phyloP scores from a whole-genome alignment of 441 rosid genomes.

The Adansonia grandidieri region DNA sequence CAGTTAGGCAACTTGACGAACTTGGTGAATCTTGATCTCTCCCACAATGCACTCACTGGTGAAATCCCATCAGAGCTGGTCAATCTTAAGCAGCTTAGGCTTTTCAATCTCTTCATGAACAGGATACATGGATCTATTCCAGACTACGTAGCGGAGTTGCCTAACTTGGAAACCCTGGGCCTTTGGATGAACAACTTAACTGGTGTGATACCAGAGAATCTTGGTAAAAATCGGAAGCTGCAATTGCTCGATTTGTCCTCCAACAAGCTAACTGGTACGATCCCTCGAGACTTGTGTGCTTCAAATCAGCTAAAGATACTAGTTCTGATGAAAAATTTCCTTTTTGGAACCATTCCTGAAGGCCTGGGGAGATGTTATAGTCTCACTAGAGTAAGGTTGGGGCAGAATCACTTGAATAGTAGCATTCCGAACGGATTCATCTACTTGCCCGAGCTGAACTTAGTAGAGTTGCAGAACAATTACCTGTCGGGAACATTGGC shows the following conservation, averaged over 20 bases:
- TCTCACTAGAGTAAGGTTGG: constrained; percentile 49
- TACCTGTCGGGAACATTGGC: constrained; percentile 47
- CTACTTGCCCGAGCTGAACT: constrained; percentile 48
- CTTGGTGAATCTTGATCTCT: constrained; percentile 51
- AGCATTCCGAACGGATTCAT: constrained; percentile 50
- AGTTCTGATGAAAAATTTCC: constrained; percentile 47
- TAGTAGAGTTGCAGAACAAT: constrained; percentile 49
- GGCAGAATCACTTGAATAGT: constrained; percentile 53
- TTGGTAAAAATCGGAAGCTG: constrained; percentile 50
- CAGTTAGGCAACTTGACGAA: constrained; percentile 49
- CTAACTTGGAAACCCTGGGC: constrained; percentile 40
- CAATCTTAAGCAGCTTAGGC: constrained; percentile 44
- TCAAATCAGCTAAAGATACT: constrained; percentile 39
- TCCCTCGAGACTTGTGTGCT: constrained; percentile 42
- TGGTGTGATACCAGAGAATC: constrained; percentile 45
- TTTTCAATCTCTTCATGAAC: constrained; percentile 54
- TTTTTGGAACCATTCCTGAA: constrained; percentile 48
- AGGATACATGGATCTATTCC: constrained; percentile 55
- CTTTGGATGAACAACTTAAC: constrained; percentile 60
- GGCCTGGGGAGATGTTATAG: constrained; percentile 46
- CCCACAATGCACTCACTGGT: constrained; percentile 47
- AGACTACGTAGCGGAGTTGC: constrained; percentile 43
- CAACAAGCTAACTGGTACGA: constrained; percentile 54
- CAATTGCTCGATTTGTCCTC: constrained; percentile 51
- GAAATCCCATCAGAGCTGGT: constrained; percentile 47